phyloP scores from a whole-genome alignment of 495 filamentous ascomycete genomes.

The Hypomontagnella monticulosa region DNA sequence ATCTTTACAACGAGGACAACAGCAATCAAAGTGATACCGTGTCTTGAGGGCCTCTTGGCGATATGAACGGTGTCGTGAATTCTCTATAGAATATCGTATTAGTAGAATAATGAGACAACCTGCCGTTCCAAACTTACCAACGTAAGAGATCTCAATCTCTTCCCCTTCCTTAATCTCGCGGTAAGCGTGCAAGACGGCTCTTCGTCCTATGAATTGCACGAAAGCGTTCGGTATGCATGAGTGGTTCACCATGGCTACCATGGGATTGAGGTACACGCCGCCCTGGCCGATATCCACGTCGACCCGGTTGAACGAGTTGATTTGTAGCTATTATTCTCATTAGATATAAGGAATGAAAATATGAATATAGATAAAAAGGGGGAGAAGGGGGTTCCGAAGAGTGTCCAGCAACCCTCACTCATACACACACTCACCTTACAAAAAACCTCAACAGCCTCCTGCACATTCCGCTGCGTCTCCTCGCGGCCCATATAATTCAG shows the following conservation, averaged over 20 bases:
- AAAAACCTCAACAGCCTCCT: conserved; percentile 48
- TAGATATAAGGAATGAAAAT: neutral
- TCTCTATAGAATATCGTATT: conserved; percentile 41
- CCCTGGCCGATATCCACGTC: conserved; percentile 51
- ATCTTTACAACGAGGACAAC: conserved; percentile 52
- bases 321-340: conserved; percentile 50
- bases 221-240: conserved; percentile 63
- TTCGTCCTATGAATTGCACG: conserved; percentile 57
- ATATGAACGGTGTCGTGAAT: conserved; percentile 41
- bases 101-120: neutral
- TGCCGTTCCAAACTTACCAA: conserved; percentile 47
- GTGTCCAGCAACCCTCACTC: neutral
- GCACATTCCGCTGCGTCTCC: conserved; percentile 38
- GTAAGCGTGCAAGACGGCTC: conserved; percentile 52
- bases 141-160: conserved; percentile 62
- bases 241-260: conserved; percentile 62
- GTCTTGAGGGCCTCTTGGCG: conserved; percentile 47
- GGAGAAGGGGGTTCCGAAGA: neutral
- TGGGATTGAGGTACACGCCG: conserved; percentile 56
- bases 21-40: conserved; percentile 56
- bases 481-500: conserved; percentile 50
- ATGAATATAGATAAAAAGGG: neutral
- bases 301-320: conserved; percentile 57
- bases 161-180: conserved; percentile 54
- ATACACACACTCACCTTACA: conserved; percentile 49